phyloP scores from a whole-genome alignment of 768 basidiomycete genomes.

The Russula olivacea region DNA sequence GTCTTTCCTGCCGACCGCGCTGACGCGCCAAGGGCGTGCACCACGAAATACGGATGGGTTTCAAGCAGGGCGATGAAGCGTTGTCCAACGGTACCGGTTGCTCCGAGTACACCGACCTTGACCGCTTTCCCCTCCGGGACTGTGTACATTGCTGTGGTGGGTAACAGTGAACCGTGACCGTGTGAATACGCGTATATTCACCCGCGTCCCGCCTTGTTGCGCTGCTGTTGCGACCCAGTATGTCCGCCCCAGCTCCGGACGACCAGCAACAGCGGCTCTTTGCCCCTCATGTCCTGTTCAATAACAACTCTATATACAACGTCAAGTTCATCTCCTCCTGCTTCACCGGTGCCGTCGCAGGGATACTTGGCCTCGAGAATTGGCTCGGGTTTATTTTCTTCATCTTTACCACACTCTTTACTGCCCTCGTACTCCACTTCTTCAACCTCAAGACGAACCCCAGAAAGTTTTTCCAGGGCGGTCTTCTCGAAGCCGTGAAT shows the following conservation, averaged over 20 bases:
- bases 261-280: slow-evolving; percentile 56
- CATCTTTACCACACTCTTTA: slow-evolving; percentile 56
- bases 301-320: slow-evolving; percentile 49
- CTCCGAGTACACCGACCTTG: slow-evolving; percentile 75
- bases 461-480: slow-evolving; percentile 55
- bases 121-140: slow-evolving; percentile 28
- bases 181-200: background rate
- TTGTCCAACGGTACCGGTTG: slow-evolving; percentile 94
- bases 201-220: background rate
- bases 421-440: slow-evolving; percentile 55
- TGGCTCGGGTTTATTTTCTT: slow-evolving; percentile 79
- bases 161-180: background rate
- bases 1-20: slow-evolving; percentile 77
- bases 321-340: slow-evolving; percentile 79
- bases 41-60: slow-evolving; percentile 82
- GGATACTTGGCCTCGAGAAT: slow-evolving; percentile 85
- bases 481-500: slow-evolving; percentile 62
- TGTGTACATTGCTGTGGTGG: slow-evolving; percentile 7
- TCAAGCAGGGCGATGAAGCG: slow-evolving; percentile 88
- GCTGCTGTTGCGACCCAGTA: background rate
- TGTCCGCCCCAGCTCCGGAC: slow-evolving; percentile 32
- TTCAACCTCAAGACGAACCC: slow-evolving; percentile 70
- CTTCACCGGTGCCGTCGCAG: slow-evolving; percentile 83
- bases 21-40: slow-evolving; percentile 87
- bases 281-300: slow-evolving; percentile 58